Evolutionary conservation across 371 early-diverging fungal genomes (phyloP).

Genomic region (Zopfochytrium polystomum): DNA sequence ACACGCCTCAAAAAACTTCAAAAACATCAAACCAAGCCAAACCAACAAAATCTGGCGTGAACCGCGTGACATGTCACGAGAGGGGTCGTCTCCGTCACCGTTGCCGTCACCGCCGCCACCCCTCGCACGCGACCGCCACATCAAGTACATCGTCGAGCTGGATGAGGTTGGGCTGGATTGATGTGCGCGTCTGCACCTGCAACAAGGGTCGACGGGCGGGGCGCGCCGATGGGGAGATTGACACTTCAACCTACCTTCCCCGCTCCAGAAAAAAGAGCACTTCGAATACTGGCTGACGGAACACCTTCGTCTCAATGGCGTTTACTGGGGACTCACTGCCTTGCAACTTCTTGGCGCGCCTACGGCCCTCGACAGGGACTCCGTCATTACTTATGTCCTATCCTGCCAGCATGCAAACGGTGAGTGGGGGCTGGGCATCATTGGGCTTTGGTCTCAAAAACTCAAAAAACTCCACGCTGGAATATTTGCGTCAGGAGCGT

Average conservation of each 20-base stretch:
- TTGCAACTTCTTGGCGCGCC: constrained; percentile 66
- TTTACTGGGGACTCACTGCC: constrained; percentile 93
- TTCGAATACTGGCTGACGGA: constrained; percentile 93
- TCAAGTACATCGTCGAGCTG: neutral
- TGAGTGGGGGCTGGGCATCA: neutral
- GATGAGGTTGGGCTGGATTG: constrained; percentile 1
- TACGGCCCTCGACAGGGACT: constrained; percentile 68
- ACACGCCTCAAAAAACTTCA: no score
- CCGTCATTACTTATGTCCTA: constrained; percentile 73
- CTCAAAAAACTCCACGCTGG: neutral
- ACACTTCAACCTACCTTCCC: neutral
- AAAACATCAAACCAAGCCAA: no score
- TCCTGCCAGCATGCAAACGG: constrained; percentile 76
- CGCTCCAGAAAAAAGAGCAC: constrained; percentile 67
- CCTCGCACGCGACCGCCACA: no score
- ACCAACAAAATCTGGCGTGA: no score
- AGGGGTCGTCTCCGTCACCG: no score
- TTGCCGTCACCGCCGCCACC: no score
- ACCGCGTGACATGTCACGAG: no score
- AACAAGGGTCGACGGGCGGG: no score
- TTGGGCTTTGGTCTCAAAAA: neutral
- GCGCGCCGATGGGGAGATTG: no score
- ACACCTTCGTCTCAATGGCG: constrained; percentile 82
- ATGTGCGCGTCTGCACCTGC: neutral
- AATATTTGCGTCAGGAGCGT: constrained; percentile 83